Percentiles rank a stretch among this genome's conserved stretches.
These are phyloP conservation scores for Carex pumila DNA, from an alignment of 176 grass and related monocot genomes.

Conservation along the genomic window DNA sequence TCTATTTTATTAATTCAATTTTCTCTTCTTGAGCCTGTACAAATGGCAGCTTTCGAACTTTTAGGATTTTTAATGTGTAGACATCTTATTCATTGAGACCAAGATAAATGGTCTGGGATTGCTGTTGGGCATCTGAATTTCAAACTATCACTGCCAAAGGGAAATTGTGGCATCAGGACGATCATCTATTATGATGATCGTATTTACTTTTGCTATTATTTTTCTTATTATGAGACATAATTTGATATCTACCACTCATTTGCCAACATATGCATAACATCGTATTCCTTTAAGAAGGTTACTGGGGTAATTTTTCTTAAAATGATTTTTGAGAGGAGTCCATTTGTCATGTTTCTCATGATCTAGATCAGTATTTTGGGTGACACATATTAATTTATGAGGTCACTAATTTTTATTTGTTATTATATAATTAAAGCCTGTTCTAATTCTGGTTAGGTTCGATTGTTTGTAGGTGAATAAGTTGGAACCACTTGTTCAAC, in stretches of 20 bases:
- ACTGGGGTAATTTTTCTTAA: background rate
- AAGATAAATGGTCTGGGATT: background rate
- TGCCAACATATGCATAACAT: background rate
- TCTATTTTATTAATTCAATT: background rate
- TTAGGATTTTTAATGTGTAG: background rate
- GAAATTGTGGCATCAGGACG: background rate
- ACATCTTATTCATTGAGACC: background rate
- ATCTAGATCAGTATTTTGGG: background rate
- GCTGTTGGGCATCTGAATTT: background rate
- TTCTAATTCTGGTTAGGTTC: background rate
- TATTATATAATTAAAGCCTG: background rate
- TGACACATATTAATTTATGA: background rate
- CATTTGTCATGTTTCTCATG: background rate
- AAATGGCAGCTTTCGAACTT: background rate
- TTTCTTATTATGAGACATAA: background rate
- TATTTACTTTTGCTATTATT: background rate
- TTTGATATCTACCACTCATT: background rate
- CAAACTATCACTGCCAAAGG: background rate
- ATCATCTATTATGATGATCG: background rate
- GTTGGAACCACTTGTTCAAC: slow-evolving; percentile 54
- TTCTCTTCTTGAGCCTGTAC: background rate
- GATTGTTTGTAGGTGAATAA: slow-evolving; percentile 43
- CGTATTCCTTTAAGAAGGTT: background rate
- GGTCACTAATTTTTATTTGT: background rate
- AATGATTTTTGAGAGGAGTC: background rate